Percentiles rank a stretch among this genome's conserved stretches.
Conservation (phyloP, 169 alveolate species). For the Theileria annulata region DNA sequence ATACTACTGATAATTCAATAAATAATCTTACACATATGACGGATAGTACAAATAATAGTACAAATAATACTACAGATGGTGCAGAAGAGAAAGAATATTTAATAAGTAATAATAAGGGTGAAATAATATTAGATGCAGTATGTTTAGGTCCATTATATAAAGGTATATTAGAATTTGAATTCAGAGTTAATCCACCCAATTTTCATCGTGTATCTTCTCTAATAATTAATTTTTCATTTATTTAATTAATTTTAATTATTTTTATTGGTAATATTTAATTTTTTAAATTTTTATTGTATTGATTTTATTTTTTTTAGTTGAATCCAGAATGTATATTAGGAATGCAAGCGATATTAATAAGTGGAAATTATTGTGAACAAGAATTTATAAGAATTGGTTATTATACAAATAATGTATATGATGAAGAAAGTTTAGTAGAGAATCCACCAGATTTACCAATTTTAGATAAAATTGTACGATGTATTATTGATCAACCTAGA, state of each 20-base stretch:
- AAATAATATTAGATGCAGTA: conserved; percentile 91
- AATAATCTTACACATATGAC: conserved; percentile 37
- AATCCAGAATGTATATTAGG: conserved; percentile 87
- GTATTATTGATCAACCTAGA: conserved; percentile 95
- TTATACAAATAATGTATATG: conserved; percentile 93
- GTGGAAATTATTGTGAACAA: conserved; percentile 91
- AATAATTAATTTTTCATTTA: neutral
- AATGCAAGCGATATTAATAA: conserved; percentile 93
- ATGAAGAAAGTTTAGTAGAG: conserved; percentile 89
- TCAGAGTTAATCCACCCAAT: conserved; percentile 93
- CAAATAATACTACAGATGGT: neutral
- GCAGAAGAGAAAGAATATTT: conserved; percentile 18
- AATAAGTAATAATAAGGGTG: conserved; percentile 73
- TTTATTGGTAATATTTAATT: no score
- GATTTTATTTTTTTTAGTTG: conserved; percentile 54
- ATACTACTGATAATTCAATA: conserved; percentile 76
- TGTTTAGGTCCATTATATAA: conserved; percentile 90
- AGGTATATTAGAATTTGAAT: conserved; percentile 92
- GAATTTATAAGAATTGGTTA: conserved; percentile 97
- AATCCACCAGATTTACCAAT: conserved; percentile 92
- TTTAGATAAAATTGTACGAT: conserved; percentile 88
- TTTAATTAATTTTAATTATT: neutral
- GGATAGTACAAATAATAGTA: neutral
- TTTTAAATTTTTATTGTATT: conserved; percentile 65
- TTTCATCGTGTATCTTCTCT: conserved; percentile 75